phyloP scores from a whole-genome alignment of 352 stramenopile species.

The Globisporangium megalacanthum region DNA sequence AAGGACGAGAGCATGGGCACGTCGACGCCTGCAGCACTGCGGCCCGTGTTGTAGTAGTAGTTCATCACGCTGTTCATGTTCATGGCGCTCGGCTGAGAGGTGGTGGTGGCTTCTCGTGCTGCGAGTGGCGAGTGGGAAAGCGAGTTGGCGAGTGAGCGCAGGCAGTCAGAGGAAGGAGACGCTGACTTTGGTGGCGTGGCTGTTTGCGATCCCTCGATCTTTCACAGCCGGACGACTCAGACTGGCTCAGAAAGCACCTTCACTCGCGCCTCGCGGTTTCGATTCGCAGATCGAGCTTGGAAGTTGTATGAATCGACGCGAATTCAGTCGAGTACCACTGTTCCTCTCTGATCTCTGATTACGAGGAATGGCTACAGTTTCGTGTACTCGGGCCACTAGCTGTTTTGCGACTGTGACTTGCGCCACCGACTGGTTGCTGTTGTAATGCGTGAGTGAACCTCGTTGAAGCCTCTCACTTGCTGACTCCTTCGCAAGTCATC shows the following conservation, averaged over 20 bases:
- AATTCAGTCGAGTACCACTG: too few species aligned
- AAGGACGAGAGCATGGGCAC: constrained; percentile 48
- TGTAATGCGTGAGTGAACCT: constrained; percentile 11
- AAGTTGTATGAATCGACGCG: too few species aligned
- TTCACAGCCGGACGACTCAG: too few species aligned
- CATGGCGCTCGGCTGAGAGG: not conserved
- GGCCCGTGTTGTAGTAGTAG: constrained; percentile 26
- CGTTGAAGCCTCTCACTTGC: not conserved
- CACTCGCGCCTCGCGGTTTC: not conserved
- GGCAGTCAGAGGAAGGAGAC: too few species aligned
- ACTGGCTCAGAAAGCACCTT: not conserved
- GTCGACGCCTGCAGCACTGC: constrained; percentile 1
- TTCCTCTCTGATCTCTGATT: too few species aligned
- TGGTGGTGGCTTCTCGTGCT: not conserved
- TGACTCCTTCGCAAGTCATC: not conserved
- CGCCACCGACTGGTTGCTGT: not conserved
- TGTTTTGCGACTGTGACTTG: not conserved
- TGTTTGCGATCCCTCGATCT: too few species aligned
- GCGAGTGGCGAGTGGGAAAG: not conserved
- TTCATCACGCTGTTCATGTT: constrained; percentile 25
- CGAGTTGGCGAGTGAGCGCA: not conserved
- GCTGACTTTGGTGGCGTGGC: too few species aligned
- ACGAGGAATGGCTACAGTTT: not conserved
- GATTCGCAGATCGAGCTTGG: too few species aligned
- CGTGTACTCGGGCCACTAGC: too few species aligned